phyloP scores from a whole-genome alignment of 306 rosid genomes.

The Glycine soja region DNA sequence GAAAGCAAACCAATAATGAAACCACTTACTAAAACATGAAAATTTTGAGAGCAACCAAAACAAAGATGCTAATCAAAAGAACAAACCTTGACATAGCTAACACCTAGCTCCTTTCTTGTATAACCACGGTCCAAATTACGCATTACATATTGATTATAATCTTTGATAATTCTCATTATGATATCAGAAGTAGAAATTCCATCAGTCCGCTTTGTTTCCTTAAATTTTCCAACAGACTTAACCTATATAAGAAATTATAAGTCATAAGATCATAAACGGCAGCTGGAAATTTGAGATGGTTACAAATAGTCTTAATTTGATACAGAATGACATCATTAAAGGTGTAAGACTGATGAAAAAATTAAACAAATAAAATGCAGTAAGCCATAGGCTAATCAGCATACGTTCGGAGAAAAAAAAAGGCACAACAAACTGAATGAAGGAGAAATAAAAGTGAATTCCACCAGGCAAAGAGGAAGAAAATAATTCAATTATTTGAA shows the following conservation, averaged over 20 bases:
- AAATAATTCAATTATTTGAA: conserved; percentile 8
- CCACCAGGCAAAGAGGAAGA: background rate
- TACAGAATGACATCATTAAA: conserved; percentile 29
- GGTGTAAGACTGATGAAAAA: conserved; percentile 8
- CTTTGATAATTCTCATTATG: conserved; percentile 95
- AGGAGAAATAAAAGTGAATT: conserved; percentile 7
- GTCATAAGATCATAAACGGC: conserved; percentile 24
- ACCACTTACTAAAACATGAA: conserved; percentile 30
- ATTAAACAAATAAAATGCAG: conserved; percentile 22
- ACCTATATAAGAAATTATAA: conserved; percentile 61
- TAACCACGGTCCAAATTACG: conserved; percentile 97
- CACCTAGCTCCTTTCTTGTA: conserved; percentile 96
- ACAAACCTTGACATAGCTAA: conserved; percentile 95
- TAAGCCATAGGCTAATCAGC: conserved; percentile 8
- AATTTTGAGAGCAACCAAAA: conserved; percentile 12
- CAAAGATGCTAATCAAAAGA: conserved; percentile 31
- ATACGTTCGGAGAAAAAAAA: background rate
- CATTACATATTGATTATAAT: conserved; percentile 92
- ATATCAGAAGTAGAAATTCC: conserved; percentile 97
- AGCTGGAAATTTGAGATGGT: conserved; percentile 27
- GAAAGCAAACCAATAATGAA: conserved; percentile 21
- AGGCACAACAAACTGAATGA: conserved; percentile 10
- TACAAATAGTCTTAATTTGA: conserved; percentile 1
- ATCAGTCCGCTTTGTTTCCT: conserved; percentile 90
- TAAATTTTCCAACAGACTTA: conserved; percentile 81